A percentile compares a stretch with the other conserved stretches of the same genome.
Conservation (phyloP, 2,329 filamentous ascomycete genomes). For the Cladosporium cucumerinum region DNA sequence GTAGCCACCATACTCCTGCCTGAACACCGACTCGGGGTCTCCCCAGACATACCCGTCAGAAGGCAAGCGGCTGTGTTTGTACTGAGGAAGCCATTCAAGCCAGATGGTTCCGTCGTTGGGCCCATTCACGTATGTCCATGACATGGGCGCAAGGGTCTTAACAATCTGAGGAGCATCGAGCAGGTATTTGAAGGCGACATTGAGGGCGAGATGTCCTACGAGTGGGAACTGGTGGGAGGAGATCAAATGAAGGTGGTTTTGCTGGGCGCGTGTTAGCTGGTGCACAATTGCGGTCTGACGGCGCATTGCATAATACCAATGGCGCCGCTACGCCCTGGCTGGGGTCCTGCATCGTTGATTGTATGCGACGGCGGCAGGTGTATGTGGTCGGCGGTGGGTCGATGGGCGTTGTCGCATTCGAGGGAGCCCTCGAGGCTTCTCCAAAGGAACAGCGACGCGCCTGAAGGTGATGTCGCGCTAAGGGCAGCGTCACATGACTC, state of each 20-base stretch:
- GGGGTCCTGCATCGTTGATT: constrained; percentile 41
- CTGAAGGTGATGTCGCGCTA: neutral
- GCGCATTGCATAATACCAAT: constrained; percentile 38
- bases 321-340: constrained; percentile 47
- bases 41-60: constrained; percentile 93
- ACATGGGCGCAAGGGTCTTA: constrained; percentile 79
- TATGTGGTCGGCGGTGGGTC: neutral
- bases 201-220: constrained; percentile 66
- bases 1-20: constrained; percentile 68
- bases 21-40: constrained; percentile 72
- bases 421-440: neutral
- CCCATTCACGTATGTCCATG: constrained; percentile 85
- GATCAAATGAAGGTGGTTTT: constrained; percentile 85
- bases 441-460: neutral
- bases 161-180: constrained; percentile 80
- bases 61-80: constrained; percentile 70
- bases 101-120: constrained; percentile 79
- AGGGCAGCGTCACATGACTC: constrained; percentile 13
- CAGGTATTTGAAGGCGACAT: constrained; percentile 79
- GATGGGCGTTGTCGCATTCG: constrained; percentile 10
- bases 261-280: constrained; percentile 47
- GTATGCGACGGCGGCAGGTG: neutral
- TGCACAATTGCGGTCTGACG: neutral
- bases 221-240: constrained; percentile 78
- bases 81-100: constrained; percentile 82